Conservation (phyloP, 1,139 yeast genomes). For the Yamadazyma diddensiae region DNA sequence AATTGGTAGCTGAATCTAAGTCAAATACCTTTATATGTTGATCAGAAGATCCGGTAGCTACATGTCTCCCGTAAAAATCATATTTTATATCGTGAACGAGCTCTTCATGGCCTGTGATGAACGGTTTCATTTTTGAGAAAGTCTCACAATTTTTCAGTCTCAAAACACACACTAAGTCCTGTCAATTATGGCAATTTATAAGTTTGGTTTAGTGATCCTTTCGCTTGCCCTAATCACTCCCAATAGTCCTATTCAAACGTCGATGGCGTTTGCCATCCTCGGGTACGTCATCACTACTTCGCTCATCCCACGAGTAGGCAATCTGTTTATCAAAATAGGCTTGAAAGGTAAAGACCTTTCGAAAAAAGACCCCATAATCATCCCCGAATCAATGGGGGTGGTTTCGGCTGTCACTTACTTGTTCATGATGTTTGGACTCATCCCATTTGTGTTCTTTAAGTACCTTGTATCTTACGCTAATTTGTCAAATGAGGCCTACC, state of each 20-base stretch:
- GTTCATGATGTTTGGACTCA: slow-evolving; percentile 76
- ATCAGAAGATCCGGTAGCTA: slow-evolving; percentile 92
- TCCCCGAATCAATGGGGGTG: slow-evolving; percentile 92
- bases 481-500: slow-evolving; percentile 32
- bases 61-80: slow-evolving; percentile 83
- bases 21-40: slow-evolving; percentile 89
- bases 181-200: no score
- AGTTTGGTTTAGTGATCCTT: no score
- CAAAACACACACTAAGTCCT: no score
- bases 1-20: slow-evolving; percentile 49
- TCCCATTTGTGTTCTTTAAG: slow-evolving; percentile 86
- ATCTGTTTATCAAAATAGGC: slow-evolving; percentile 72
- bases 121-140: slow-evolving; percentile 48
- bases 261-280: slow-evolving; percentile 62
- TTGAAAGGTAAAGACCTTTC: slow-evolving; percentile 81
- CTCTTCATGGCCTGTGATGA: slow-evolving; percentile 88
- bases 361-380: slow-evolving; percentile 55
- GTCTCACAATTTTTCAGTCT: no score
- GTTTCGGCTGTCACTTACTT: slow-evolving; percentile 80
- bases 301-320: slow-evolving; percentile 66
- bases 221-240: slow-evolving; percentile 24
- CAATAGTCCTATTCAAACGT: slow-evolving; percentile 43
- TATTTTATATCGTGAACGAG: slow-evolving; percentile 84
- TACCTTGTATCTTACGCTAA: slow-evolving; percentile 57
- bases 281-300: slow-evolving; percentile 60